Conservation (phyloP, 2,329 filamentous ascomycete genomes). For the Ceratocystiopsis minuta region DNA sequence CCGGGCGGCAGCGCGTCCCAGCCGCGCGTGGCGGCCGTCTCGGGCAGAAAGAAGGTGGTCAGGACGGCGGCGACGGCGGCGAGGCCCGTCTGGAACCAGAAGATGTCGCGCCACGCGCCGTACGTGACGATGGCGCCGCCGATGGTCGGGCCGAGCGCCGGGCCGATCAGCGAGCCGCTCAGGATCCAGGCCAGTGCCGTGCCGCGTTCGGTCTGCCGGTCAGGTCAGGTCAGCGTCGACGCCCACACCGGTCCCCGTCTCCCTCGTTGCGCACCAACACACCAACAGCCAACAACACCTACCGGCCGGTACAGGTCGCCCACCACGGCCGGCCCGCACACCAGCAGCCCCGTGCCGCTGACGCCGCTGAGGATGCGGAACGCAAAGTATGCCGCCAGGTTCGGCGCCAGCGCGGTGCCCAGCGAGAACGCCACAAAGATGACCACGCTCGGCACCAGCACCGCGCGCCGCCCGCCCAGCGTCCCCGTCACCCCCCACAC, state of each 20-base stretch:
- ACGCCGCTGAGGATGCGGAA: conserved; percentile 53
- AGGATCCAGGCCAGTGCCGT: conserved; percentile 50
- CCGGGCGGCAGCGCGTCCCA: conserved; percentile 1
- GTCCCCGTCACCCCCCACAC: conserved; percentile 2
- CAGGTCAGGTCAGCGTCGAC: no score
- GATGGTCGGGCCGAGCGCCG: conserved; percentile 40
- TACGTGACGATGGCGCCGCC: conserved; percentile 52
- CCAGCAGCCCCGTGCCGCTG: conserved; percentile 48
- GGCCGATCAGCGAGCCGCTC: conserved; percentile 45
- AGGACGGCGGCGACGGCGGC: conserved; percentile 34
- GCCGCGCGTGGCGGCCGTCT: conserved; percentile 35
- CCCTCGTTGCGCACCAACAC: no score
- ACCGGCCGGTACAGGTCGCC: conserved; percentile 18
- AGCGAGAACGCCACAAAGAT: conserved; percentile 43
- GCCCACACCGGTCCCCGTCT: no score
- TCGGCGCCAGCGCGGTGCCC: conserved; percentile 47
- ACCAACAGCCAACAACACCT: not conserved
- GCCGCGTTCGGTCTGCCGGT: conserved; percentile 32
- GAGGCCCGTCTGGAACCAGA: conserved; percentile 49
- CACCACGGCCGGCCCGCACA: conserved; percentile 46
- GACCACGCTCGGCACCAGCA: conserved; percentile 14
- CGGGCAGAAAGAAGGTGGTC: conserved; percentile 42
- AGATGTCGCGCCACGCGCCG: conserved; percentile 45
- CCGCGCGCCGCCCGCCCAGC: conserved; percentile 2
- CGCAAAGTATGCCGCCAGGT: conserved; percentile 45